A percentile compares a stretch with the other conserved stretches of the same genome.
phyloP scores from a whole-genome alignment of 495 filamentous ascomycete genomes.

The Aspergillus coremiiformis region DNA sequence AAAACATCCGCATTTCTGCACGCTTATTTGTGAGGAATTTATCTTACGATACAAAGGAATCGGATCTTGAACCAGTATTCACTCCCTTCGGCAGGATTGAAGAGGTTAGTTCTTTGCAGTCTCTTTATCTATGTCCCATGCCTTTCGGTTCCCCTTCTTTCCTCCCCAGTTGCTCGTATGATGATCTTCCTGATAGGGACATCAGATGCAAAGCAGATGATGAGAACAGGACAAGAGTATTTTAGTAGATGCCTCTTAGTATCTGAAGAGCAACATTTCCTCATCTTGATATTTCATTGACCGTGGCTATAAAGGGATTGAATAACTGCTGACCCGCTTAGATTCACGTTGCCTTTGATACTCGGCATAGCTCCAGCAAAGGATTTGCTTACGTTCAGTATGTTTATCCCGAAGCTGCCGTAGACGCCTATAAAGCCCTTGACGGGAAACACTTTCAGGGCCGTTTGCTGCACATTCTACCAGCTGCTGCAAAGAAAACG shows the following conservation, averaged over 20 bases:
- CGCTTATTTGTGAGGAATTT: constrained; percentile 87
- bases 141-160: not conserved
- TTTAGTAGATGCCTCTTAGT: constrained; percentile 73
- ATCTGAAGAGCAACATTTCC: constrained; percentile 42
- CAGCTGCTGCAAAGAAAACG: constrained; percentile 70
- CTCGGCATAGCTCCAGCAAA: constrained; percentile 58
- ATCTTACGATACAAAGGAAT: constrained; percentile 68
- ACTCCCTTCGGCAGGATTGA: constrained; percentile 61
- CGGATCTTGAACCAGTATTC: constrained; percentile 68
- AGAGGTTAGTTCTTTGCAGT: constrained; percentile 63
- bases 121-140: constrained; percentile 6
- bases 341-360: constrained; percentile 76
- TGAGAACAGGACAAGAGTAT: constrained; percentile 56
- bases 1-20: constrained; percentile 41
- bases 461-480: constrained; percentile 80
- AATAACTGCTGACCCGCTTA: constrained; percentile 42
- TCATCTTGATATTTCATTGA: constrained; percentile 30
- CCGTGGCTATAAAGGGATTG: constrained; percentile 17
- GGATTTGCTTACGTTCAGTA: constrained; percentile 87
- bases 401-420: constrained; percentile 58
- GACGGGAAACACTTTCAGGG: constrained; percentile 87
- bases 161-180: constrained; percentile 46
- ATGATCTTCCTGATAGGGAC: constrained; percentile 99
- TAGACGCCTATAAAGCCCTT: constrained; percentile 62
- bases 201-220: constrained; percentile 79